Percentiles rank a stretch among this genome's conserved stretches.
These are phyloP conservation scores for Epicoccum nigrum DNA, from an alignment of 2,329 filamentous ascomycete genomes.

Conservation along the genomic window DNA sequence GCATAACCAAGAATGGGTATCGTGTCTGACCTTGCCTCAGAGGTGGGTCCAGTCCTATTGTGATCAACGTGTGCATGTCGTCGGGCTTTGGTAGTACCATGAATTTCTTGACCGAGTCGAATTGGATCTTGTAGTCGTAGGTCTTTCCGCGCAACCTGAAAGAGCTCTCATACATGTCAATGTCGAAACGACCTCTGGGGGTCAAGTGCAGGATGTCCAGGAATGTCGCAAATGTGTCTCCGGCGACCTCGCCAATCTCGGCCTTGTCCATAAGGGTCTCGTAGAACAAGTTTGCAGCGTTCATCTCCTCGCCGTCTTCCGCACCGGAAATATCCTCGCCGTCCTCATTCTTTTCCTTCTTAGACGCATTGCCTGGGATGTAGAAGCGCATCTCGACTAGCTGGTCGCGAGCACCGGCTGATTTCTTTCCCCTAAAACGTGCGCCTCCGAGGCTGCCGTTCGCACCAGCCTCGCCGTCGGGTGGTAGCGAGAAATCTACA, in stretches of 20 bases:
- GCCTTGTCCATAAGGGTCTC: slow-evolving; percentile 98
- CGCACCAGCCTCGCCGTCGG: slow-evolving; percentile 73
- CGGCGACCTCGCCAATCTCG: slow-evolving; percentile 98
- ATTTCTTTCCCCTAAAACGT: slow-evolving; percentile 81
- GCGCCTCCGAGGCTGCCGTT: slow-evolving; percentile 78
- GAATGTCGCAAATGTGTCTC: slow-evolving; percentile 97
- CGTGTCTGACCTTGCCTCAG: slow-evolving; percentile 95
- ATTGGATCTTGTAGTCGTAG: slow-evolving; percentile 99
- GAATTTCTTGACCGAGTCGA: slow-evolving; percentile 97
- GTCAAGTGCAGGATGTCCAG: slow-evolving; percentile 96
- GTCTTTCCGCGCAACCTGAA: slow-evolving; percentile 98
- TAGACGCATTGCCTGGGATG: slow-evolving; percentile 83
- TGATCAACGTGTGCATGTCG: slow-evolving; percentile 93
- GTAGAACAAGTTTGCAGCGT: slow-evolving; percentile 96
- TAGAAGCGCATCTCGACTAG: slow-evolving; percentile 99
- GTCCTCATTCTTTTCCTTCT: slow-evolving; percentile 71
- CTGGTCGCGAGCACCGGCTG: slow-evolving; percentile 86
- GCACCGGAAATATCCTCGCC: slow-evolving; percentile 67
- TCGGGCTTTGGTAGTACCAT: slow-evolving; percentile 99
- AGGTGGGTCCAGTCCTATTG: slow-evolving; percentile 91
- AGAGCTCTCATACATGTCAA: slow-evolving; percentile 98
- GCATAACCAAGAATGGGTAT: slow-evolving; percentile 99
- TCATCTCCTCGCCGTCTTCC: slow-evolving; percentile 77
- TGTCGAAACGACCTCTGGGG: slow-evolving; percentile 97
- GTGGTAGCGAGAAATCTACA: slow-evolving; percentile 84